Percentiles rank a stretch among this genome's conserved stretches.
Evolutionary conservation across 164 flowering plant genomes (phyloP).

Genomic region (Aristolochia contorta): DNA sequence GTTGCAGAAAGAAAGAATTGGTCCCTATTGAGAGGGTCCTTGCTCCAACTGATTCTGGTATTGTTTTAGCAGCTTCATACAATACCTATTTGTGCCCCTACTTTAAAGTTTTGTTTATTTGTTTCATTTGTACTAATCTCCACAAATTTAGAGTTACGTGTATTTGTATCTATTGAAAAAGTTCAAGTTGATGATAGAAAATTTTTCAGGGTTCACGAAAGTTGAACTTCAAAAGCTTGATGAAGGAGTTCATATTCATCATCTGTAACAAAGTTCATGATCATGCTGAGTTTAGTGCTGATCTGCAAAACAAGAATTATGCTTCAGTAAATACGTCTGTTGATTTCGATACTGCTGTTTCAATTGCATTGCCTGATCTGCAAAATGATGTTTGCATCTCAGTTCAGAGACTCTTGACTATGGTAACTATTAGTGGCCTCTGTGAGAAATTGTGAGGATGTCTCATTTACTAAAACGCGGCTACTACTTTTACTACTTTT

Average conservation of each 20-base stretch:
- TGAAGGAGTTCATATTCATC: slow-evolving; percentile 46
- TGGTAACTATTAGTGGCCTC: slow-evolving; percentile 31
- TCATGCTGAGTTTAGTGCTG: no score
- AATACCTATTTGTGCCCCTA: no score
- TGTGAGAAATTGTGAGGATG: neutral
- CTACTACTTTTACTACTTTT: neutral
- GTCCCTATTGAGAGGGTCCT: slow-evolving; percentile 49
- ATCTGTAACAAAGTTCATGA: slow-evolving; percentile 13
- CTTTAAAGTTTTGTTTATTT: neutral
- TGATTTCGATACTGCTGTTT: slow-evolving; percentile 21
- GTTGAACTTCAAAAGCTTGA: slow-evolving; percentile 44
- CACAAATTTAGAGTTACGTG: no score
- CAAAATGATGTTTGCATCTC: slow-evolving; percentile 30
- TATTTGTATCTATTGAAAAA: neutral
- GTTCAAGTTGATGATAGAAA: neutral
- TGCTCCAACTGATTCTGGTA: slow-evolving; percentile 74
- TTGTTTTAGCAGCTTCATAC: neutral
- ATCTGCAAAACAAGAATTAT: slow-evolving; percentile 2
- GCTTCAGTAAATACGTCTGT: slow-evolving; percentile 9
- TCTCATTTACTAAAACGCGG: neutral
- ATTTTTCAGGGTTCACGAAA: slow-evolving; percentile 59
- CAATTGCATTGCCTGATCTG: slow-evolving; percentile 37
- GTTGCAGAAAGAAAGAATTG: slow-evolving; percentile 62
- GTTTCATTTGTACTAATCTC: neutral
- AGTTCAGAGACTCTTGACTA: slow-evolving; percentile 39